A percentile compares a stretch with the other conserved stretches of the same genome.
These are phyloP conservation scores for Onygena corvina DNA, from an alignment of 2,329 filamentous ascomycete species.

Conservation along the genomic window DNA sequence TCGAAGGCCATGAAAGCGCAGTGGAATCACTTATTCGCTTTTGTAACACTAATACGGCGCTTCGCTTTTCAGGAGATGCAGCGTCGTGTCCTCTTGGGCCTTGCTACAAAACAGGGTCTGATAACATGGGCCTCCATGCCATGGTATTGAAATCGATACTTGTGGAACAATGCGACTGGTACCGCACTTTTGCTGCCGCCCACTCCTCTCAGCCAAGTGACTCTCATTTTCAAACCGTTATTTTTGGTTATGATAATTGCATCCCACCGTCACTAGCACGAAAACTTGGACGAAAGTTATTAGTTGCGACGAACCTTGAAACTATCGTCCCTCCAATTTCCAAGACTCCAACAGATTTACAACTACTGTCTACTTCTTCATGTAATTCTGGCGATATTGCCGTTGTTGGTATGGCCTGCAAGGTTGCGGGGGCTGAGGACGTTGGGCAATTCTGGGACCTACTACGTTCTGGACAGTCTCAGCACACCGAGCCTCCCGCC, in stretches of 20 bases:
- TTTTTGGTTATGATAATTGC: conserved; percentile 30
- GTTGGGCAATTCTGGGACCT: conserved; percentile 10
- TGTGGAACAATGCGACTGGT: conserved; percentile 27
- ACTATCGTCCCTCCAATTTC: not conserved
- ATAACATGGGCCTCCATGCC: conserved; percentile 21
- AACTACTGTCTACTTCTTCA: not conserved
- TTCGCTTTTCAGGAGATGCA: conserved; percentile 27
- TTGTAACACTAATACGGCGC: conserved; percentile 19
- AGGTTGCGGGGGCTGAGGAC: conserved; percentile 8
- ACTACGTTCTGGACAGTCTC: conserved; percentile 3
- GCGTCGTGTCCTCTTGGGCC: conserved; percentile 19
- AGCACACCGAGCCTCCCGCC: conserved; percentile 7
- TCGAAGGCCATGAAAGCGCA: conserved; percentile 11
- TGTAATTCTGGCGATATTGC: conserved; percentile 5
- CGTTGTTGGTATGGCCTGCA: conserved; percentile 10
- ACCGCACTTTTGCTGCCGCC: conserved; percentile 20
- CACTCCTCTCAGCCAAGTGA: conserved; percentile 8
- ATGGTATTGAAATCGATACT: conserved; percentile 27
- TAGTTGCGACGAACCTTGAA: conserved; percentile 7
- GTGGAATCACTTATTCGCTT: conserved; percentile 19
- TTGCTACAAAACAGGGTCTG: conserved; percentile 13
- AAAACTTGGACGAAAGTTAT: conserved; percentile 15
- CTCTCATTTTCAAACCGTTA: conserved; percentile 18
- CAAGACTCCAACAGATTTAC: not conserved
- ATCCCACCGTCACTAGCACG: conserved; percentile 26